These are phyloP conservation scores for Cylindrotheca closterium DNA, from an alignment of 108 stramenopile species.

Conservation along the genomic window DNA sequence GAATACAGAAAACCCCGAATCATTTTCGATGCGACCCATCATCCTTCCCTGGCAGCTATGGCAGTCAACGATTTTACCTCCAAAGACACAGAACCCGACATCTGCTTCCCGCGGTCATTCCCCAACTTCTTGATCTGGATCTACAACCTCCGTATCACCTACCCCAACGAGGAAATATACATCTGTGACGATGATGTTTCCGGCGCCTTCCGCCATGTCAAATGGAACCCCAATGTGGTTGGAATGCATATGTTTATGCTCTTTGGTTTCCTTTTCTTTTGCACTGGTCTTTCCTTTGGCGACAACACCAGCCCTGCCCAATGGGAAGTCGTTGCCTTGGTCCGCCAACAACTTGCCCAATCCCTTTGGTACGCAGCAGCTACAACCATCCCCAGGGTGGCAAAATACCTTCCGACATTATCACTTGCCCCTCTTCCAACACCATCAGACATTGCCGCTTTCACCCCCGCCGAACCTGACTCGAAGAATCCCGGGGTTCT, in stretches of 20 bases:
- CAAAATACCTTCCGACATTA: background rate
- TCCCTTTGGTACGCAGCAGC: slow-evolving; percentile 6
- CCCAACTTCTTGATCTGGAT: background rate
- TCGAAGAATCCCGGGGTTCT: slow-evolving; percentile 5
- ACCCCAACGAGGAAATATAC: slow-evolving; percentile 1
- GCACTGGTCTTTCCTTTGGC: slow-evolving; percentile 15
- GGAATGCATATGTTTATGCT: slow-evolving; percentile 1
- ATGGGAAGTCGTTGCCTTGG: slow-evolving; percentile 1
- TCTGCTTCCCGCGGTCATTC: slow-evolving; percentile 4
- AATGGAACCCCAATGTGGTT: slow-evolving; percentile 10
- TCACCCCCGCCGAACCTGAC: slow-evolving; percentile 2
- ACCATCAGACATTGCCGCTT: background rate
- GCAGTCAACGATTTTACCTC: slow-evolving; percentile 19
- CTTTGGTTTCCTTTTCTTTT: background rate
- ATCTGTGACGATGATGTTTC: background rate
- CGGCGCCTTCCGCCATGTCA: slow-evolving; percentile 9
- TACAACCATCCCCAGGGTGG: background rate
- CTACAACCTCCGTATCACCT: slow-evolving; percentile 16
- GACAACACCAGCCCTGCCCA: slow-evolving; percentile 7
- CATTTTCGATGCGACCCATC: slow-evolving; percentile 2
- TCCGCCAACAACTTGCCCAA: background rate
- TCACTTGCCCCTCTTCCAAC: background rate
- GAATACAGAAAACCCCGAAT: background rate
- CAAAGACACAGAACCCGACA: slow-evolving; percentile 7
- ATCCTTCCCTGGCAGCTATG: background rate